phyloP scores from a whole-genome alignment of 345 rosid genomes.

The Arabis hirsuta region DNA sequence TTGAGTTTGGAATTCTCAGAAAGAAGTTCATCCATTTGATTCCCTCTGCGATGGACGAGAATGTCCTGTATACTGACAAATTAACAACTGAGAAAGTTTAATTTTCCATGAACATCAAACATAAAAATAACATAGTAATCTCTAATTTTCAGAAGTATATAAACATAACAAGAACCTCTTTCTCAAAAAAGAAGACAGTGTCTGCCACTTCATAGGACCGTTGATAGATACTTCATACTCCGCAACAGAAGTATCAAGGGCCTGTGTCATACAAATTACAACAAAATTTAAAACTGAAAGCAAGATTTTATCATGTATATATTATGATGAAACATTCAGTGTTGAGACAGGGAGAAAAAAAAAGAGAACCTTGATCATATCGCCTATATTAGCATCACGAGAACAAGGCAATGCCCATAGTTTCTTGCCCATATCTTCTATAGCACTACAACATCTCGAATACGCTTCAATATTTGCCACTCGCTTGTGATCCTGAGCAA shows the following conservation, averaged over 20 bases:
- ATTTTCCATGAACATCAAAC: constrained; percentile 17
- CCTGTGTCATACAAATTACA: constrained; percentile 44
- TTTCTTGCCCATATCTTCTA: constrained; percentile 53
- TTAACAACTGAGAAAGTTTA: constrained; percentile 19
- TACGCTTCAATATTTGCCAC: constrained; percentile 49
- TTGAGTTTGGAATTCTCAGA: constrained; percentile 53
- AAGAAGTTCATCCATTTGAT: constrained; percentile 49
- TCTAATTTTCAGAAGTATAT: background rate
- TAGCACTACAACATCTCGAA: constrained; percentile 49
- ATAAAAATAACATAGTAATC: background rate
- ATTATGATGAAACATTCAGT: constrained; percentile 7
- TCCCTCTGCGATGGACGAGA: constrained; percentile 43
- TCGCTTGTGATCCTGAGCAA: constrained; percentile 43
- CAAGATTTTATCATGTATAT: constrained; percentile 14
- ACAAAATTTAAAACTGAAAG: constrained; percentile 7
- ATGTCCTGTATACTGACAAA: constrained; percentile 51
- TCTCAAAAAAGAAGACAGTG: constrained; percentile 47
- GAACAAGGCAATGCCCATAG: constrained; percentile 48
- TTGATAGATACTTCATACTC: constrained; percentile 52
- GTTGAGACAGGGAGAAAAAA: background rate
- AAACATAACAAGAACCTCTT: constrained; percentile 44
- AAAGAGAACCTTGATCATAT: constrained; percentile 42
- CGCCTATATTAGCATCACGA: constrained; percentile 40
- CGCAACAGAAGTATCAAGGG: constrained; percentile 48
- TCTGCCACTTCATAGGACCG: constrained; percentile 60